Evolutionary conservation across 805 yeast genomes (phyloP).

Genomic region (Candida glaebosa): DNA sequence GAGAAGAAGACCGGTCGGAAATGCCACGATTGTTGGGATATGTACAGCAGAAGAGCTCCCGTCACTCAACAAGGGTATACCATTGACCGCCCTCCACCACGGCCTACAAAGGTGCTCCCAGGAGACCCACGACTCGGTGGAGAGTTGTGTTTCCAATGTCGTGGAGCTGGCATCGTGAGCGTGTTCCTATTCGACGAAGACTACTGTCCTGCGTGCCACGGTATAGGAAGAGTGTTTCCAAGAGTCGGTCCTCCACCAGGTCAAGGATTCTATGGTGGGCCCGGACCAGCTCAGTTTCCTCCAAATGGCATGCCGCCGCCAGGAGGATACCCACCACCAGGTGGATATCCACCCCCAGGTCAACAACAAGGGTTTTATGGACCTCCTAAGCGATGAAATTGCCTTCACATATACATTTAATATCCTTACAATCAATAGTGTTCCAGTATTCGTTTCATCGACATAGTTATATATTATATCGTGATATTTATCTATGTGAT

Average conservation of each 20-base stretch:
- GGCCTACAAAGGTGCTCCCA: slow-evolving; percentile 53
- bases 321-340: neutral
- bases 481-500: neutral
- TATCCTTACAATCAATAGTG: too few relatives aligned
- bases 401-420: too few relatives aligned
- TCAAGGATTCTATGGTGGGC: too few relatives aligned
- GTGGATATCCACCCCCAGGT: neutral
- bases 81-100: too few relatives aligned
- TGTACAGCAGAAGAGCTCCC: too few relatives aligned
- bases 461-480: too few relatives aligned
- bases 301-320: neutral
- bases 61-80: too few relatives aligned
- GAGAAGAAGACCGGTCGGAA: slow-evolving; percentile 57
- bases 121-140: slow-evolving; percentile 83
- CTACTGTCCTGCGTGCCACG: slow-evolving; percentile 60
- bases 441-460: too few relatives aligned
- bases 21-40: slow-evolving; percentile 74
- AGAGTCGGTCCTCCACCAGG: slow-evolving; percentile 4
- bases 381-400: neutral
- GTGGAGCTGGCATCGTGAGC: slow-evolving; percentile 57
- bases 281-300: neutral
- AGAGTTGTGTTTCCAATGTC: slow-evolving; percentile 63
- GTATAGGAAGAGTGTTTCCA: slow-evolving; percentile 54
- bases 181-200: slow-evolving; percentile 56
- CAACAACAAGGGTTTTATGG: slow-evolving; percentile 3